Evolutionary conservation across 176 grass and related monocot species (phyloP), one percentile per base, ranked within the genome.

Genomic region (Aegilops tauschii): DNA sequence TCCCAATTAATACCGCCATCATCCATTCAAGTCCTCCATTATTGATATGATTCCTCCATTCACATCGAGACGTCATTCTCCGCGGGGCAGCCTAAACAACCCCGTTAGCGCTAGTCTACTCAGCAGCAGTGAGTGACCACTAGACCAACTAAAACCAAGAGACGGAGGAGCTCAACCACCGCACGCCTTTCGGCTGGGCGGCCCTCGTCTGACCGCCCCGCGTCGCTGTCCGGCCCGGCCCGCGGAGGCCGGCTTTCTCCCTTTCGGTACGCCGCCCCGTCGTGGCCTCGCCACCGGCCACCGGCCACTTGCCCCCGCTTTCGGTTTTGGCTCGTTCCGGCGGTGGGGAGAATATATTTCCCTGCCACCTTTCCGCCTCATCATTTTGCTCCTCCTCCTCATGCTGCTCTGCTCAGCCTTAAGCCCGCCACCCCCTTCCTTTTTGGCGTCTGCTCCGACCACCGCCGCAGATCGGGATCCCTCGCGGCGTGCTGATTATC

Each of bases 241-340:
- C 23, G 23, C 23, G 23, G 23, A 25, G 23, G 23, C 23, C 69
- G 58, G 40, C 76, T 67, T 81, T 17, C 72, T 4, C 72, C 16
- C 23, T 75, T 82, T 49, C 70, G 86, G 28, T 44, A 56, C 42
- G 86, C 35, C 17, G 61, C 77, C 61, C 70, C 88, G 71, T 14
- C 78, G 49, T 30, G 79, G 65, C 84, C 71, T 32, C 83, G 78
- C 49, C 82, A 81, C 64, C 88, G 79, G 20, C 69, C 77, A 32
- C 50, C 45, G 44, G 20, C 76, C 31, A 36, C 69, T n/a, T 45
- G 58, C n/a, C 54, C 72, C 47, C 13, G 63, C 69, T 85, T 76
- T 72, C 77, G 82, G 61, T 44, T 77, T 91, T 91, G 86, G 77
- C 86, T 88, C 62, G 69, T 85, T 88, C 21, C 81, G 47, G 49